These are phyloP conservation scores for Solanum sitiens DNA, from an alignment of 257 asterid species.

Conservation along the genomic window DNA sequence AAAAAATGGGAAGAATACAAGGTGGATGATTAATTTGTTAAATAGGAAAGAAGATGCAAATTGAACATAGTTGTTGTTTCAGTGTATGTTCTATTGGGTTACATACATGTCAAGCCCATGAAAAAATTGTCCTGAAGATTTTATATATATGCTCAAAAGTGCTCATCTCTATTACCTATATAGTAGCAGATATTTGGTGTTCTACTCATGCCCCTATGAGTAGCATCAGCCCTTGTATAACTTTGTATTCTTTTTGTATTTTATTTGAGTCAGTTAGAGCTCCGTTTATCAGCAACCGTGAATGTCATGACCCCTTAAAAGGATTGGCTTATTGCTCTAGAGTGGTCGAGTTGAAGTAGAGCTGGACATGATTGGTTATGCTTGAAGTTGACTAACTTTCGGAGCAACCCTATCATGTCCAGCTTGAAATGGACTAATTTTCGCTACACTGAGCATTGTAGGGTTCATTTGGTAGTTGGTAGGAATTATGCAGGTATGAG, in stretches of 20 bases:
- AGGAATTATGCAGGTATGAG: neutral
- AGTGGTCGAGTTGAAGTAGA: too few relatives aligned
- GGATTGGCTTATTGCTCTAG: neutral
- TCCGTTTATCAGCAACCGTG: neutral
- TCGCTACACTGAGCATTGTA: neutral
- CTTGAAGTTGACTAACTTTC: neutral
- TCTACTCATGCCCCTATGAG: neutral
- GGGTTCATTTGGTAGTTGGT: neutral
- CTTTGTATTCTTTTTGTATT: neutral
- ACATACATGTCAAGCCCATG: constrained; percentile 6
- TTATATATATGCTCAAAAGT: neutral
- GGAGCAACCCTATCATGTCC: neutral
- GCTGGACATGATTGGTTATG: neutral
- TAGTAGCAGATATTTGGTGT: neutral
- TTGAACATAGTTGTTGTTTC: constrained; percentile 12
- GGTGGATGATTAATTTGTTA: neutral
- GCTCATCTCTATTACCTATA: neutral
- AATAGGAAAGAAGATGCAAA: constrained; percentile 1
- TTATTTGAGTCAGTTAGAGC: neutral
- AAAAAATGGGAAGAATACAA: constrained; percentile 23
- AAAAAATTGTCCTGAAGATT: neutral
- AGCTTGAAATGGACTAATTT: neutral
- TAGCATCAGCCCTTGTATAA: neutral
- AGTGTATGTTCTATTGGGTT: constrained; percentile 17
- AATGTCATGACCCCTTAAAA: neutral